Conservation (phyloP, 2,329 filamentous ascomycete genomes). For the Lachnellula occidentalis region DNA sequence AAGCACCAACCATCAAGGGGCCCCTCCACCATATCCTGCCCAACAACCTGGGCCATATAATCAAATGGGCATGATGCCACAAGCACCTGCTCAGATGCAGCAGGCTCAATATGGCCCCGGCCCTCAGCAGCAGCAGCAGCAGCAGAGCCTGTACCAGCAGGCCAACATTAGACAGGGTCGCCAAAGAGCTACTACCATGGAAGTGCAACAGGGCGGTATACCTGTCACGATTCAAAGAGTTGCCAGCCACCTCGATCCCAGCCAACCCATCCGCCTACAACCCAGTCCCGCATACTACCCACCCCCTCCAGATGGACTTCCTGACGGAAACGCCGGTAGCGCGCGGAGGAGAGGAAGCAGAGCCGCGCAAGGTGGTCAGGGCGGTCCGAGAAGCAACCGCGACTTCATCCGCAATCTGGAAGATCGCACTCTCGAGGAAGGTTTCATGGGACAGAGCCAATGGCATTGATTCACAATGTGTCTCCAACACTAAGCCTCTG, state of each 20-base stretch:
- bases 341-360: conserved; percentile 73
- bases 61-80: conserved; percentile 63
- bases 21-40: conserved; percentile 73
- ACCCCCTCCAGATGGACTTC: conserved; percentile 78
- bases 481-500: conserved; percentile 4
- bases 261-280: conserved; percentile 85
- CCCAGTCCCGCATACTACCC: conserved; percentile 97
- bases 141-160: conserved; percentile 67
- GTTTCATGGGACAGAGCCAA: conserved; percentile 66
- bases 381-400: conserved; percentile 54
- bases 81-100: conserved; percentile 59
- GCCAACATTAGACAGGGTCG: conserved; percentile 71
- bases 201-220: conserved; percentile 88
- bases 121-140: no score
- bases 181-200: conserved; percentile 92
- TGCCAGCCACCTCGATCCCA: conserved; percentile 92
- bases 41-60: conserved; percentile 64
- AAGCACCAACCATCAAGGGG: conserved; percentile 44
- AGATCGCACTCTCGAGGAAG: conserved; percentile 89
- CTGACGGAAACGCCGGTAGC: conserved; percentile 52
- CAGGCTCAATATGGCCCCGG: conserved; percentile 55
- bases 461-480: conserved; percentile 60
- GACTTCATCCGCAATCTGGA: conserved; percentile 95
- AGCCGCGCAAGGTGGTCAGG: conserved; percentile 51
- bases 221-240: conserved; percentile 90